A percentile compares a stretch with the other conserved stretches of the same genome.
These are phyloP conservation scores for Mrakiaceae sp. DNA, from an alignment of 1,284 basidiomycete species.

Conservation along the genomic window DNA sequence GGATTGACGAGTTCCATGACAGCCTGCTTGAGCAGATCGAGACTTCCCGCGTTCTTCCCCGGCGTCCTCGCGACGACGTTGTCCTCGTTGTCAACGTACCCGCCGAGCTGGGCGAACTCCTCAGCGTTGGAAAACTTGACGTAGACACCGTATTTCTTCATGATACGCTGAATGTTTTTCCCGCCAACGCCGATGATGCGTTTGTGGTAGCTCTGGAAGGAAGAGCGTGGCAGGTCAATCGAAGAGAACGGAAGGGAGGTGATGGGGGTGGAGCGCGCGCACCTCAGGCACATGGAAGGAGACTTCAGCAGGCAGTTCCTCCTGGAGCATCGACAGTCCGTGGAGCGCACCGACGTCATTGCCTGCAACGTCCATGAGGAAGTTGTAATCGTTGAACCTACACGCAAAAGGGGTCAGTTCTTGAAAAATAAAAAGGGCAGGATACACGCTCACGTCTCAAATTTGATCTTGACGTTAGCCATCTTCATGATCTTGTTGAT, in stretches of 20 bases:
- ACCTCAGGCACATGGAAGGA: slow-evolving; percentile 94
- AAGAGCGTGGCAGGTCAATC: too few species aligned
- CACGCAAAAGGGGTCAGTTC: too few species aligned
- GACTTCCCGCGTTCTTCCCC: slow-evolving; percentile 77
- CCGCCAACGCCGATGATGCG: slow-evolving; percentile 98
- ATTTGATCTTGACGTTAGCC: slow-evolving; percentile 94
- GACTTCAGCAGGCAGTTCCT: slow-evolving; percentile 96
- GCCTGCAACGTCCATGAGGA: slow-evolving; percentile 87
- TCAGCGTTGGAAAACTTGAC: slow-evolving; percentile 99
- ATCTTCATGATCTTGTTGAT: slow-evolving; percentile 98
- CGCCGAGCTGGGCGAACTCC: slow-evolving; percentile 87
- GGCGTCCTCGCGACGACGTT: slow-evolving; percentile 96
- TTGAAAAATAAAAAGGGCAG: slow-evolving; percentile 32
- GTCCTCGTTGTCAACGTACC: slow-evolving; percentile 95
- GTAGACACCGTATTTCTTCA: slow-evolving; percentile 99
- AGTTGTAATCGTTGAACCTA: slow-evolving; percentile 77
- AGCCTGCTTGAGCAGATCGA: slow-evolving; percentile 89
- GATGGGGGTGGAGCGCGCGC: too few species aligned
- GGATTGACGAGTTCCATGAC: slow-evolving; percentile 97
- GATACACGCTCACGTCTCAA: slow-evolving; percentile 57
- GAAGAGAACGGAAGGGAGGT: too few species aligned
- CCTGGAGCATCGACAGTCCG: slow-evolving; percentile 80
- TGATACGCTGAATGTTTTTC: slow-evolving; percentile 96
- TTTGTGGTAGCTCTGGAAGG: slow-evolving; percentile 69
- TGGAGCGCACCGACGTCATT: slow-evolving; percentile 71